Base-by-base conservation (phyloP, 768 basidiomycete genomes). In the Pisolithus marmoratus region DNA sequence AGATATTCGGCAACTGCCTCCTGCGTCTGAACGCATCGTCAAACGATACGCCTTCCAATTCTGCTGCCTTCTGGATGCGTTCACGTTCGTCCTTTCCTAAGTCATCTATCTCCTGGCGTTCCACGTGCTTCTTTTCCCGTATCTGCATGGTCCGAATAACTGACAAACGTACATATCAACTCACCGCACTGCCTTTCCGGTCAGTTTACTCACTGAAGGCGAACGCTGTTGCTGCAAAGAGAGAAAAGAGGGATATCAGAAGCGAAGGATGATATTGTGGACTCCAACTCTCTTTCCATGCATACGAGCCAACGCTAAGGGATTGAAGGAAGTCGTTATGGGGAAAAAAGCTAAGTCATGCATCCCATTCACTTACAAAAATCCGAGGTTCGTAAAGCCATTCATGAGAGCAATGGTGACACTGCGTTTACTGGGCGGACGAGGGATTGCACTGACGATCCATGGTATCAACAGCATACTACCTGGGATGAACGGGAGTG, bases 351-450 rank as follows among this genome's bases (percentile, higher is more conserved):
- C 7, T 8, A 29, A 29, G 27, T 29, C 27, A 26, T 8, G 24
- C 23, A 23, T 5, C 23, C 6, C 6, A 23, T 17, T 40, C 8
- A 69, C 78, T 19, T 64, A 83, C 82, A 85, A 50, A 54, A 74
- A 80, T 9, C 82, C 82, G 4, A 83, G 52, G 52, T 81, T 83
- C 26, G 79, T 81, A 42, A 74, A 67, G 5, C 82, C 83, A 51
- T 83, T 84, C 2, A 82, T 80, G 20, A 85, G 74, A 2, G 75
- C 82, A 22, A 85, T 85, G 1, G 80, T 80, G 6, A 78, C 83
- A 2, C 77, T 55, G 1, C 60, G 58, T 54, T 74, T 81, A 55
- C 80, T 75, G 2, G 83, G 83, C 29, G 84, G 83, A 3, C 84
- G 74, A 15, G 82, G 78, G 37, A 84, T 64, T 1, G 75, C 71